Evolutionary conservation across 108 stramenopile species (phyloP).

Genomic region (Cyclotella cryptica): DNA sequence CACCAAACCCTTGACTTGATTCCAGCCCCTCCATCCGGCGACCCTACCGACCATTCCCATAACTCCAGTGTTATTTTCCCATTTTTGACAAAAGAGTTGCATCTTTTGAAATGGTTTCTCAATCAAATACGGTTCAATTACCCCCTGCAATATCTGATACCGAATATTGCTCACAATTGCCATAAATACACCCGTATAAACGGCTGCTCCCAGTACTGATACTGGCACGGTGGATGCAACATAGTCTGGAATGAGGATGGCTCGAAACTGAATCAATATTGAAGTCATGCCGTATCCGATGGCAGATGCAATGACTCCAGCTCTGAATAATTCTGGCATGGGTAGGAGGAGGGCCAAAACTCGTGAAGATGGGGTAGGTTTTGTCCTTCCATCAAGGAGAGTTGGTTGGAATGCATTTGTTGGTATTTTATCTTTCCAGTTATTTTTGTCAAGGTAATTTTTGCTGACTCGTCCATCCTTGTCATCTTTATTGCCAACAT

Average conservation of each 20-base stretch:
- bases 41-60: slow-evolving; percentile 6
- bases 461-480: not conserved
- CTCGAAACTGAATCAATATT: slow-evolving; percentile 53
- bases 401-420: slow-evolving; percentile 87
- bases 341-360: slow-evolving; percentile 64
- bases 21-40: slow-evolving; percentile 9
- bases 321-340: slow-evolving; percentile 69
- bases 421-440: slow-evolving; percentile 56
- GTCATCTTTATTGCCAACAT: not conserved
- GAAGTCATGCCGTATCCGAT: slow-evolving; percentile 77
- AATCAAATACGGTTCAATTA: slow-evolving; percentile 71
- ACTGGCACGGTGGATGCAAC: slow-evolving; percentile 63
- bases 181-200: slow-evolving; percentile 83
- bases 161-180: slow-evolving; percentile 77
- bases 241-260: slow-evolving; percentile 54
- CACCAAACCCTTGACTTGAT: slow-evolving; percentile 17
- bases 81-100: slow-evolving; percentile 9
- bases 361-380: slow-evolving; percentile 55
- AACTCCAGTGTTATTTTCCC: not conserved
- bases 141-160: slow-evolving; percentile 85
- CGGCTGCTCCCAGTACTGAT: slow-evolving; percentile 59
- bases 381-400: slow-evolving; percentile 69
- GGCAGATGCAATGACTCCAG: slow-evolving; percentile 70
- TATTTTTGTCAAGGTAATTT: not conserved
- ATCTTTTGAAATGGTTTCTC: slow-evolving; percentile 53